phyloP scores from a whole-genome alignment of 2,329 filamentous ascomycete species.

The Leptographium wingfieldii region DNA sequence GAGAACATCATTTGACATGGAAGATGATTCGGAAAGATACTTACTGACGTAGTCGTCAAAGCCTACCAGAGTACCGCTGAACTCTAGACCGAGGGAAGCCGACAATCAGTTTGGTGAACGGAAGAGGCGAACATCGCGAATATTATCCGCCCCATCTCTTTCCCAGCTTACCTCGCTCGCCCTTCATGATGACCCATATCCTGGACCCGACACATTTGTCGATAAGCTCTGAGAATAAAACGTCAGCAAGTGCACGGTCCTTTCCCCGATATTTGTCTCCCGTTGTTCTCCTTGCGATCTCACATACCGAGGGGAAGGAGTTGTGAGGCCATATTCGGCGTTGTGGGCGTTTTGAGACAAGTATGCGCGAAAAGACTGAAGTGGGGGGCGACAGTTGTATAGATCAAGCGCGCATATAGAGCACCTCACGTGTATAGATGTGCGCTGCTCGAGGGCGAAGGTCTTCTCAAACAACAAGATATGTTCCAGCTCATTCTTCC shows the following conservation, averaged over 20 bases:
- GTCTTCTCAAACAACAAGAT: neutral
- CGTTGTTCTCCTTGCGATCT: neutral
- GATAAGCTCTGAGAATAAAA: constrained; percentile 61
- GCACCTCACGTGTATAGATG: neutral
- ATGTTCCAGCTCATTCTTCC: neutral
- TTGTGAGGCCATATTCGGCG: constrained; percentile 51
- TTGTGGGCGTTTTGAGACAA: neutral
- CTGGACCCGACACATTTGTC: constrained; percentile 97
- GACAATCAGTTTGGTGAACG: neutral
- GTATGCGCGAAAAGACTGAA: neutral
- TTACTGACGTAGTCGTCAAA: constrained; percentile 99
- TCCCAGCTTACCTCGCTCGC: constrained; percentile 67
- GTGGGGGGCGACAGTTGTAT: neutral
- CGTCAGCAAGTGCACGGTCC: neutral
- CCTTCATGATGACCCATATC: constrained; percentile 99
- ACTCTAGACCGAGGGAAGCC: constrained; percentile 46
- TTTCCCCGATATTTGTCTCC: neutral
- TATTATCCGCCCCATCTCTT: neutral
- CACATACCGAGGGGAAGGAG: constrained; percentile 55
- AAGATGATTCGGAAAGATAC: constrained; percentile 28
- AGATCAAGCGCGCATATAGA: neutral
- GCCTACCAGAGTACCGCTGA: constrained; percentile 83
- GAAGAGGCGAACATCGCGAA: neutral
- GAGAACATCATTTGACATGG: neutral
- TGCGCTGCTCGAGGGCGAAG: neutral